These are phyloP conservation scores for Melastoma malabathricum DNA, from an alignment of 345 rosid species.

Conservation along the genomic window DNA sequence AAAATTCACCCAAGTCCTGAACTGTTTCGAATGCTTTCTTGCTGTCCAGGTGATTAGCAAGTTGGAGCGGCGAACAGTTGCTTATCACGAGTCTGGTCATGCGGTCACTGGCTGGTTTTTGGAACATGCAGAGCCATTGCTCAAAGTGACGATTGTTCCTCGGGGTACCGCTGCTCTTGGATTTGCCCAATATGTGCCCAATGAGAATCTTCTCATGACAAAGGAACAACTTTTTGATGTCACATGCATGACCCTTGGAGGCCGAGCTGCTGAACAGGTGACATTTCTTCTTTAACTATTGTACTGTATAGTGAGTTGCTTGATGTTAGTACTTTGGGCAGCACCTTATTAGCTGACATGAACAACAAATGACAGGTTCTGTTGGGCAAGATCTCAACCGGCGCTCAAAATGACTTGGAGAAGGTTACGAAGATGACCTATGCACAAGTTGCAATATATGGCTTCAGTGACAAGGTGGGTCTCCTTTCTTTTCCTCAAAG, in stretches of 20 bases:
- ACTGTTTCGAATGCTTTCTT: neutral
- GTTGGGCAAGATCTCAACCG: constrained; percentile 81
- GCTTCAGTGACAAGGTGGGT: constrained; percentile 94
- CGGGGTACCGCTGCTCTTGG: constrained; percentile 97
- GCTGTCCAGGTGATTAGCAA: constrained; percentile 70
- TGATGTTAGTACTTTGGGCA: neutral
- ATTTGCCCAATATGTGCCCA: constrained; percentile 93
- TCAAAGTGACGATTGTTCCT: constrained; percentile 94
- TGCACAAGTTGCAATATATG: constrained; percentile 92
- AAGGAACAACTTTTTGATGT: constrained; percentile 92
- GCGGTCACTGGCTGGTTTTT: constrained; percentile 94
- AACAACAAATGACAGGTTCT: constrained; percentile 35
- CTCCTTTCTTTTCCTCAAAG: constrained; percentile 85
- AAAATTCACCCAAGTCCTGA: constrained; percentile 2
- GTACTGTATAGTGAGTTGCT: neutral
- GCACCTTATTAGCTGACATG: neutral
- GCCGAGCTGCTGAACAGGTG: constrained; percentile 98
- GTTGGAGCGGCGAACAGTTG: constrained; percentile 79
- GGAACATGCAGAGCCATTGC: constrained; percentile 93
- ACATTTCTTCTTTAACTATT: neutral
- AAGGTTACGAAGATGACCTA: constrained; percentile 93
- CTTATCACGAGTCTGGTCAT: constrained; percentile 95
- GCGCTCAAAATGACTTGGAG: constrained; percentile 92
- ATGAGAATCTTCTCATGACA: constrained; percentile 88
- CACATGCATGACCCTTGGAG: constrained; percentile 98